Percentiles rank a stretch among this genome's conserved stretches.
These are phyloP conservation scores for Phytophthora cactorum DNA, from an alignment of 352 stramenopile genomes.

Conservation along the genomic window DNA sequence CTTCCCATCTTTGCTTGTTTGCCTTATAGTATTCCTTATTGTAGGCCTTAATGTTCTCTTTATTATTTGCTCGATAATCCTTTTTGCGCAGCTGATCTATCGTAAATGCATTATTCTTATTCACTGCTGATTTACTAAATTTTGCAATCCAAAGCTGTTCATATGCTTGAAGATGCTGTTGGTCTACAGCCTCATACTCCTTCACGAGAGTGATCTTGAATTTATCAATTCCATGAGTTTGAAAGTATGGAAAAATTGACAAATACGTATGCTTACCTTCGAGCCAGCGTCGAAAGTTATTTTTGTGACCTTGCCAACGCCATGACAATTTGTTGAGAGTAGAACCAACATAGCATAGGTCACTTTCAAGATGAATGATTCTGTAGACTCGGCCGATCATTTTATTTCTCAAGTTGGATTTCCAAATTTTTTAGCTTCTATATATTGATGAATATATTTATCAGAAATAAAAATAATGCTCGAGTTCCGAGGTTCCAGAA, in stretches of 20 bases:
- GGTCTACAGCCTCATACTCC: not conserved
- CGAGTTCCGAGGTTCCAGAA: no score
- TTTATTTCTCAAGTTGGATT: conserved; percentile 17
- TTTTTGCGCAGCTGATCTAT: conserved; percentile 2
- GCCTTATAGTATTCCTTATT: conserved; percentile 7
- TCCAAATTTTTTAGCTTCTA: conserved; percentile 9
- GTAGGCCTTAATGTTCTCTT: not conserved
- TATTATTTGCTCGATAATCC: not conserved
- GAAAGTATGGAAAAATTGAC: not conserved
- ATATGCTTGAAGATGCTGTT: conserved; percentile 4
- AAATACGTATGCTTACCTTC: conserved; percentile 1
- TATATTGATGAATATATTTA: conserved; percentile 10
- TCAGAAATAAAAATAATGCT: conserved; percentile 7
- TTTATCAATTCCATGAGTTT: conserved; percentile 3
- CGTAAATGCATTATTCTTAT: conserved; percentile 3
- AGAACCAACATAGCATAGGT: conserved; percentile 2
- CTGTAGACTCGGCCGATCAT: no score
- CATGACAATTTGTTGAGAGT: conserved; percentile 3
- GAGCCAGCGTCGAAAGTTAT: not conserved
- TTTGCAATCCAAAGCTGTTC: conserved; percentile 3
- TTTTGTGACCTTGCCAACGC: no score
- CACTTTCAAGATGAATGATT: conserved; percentile 1
- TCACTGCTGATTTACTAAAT: conserved; percentile 2
- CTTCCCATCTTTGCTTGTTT: conserved; percentile 1
- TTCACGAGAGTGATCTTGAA: no score